Base-by-base conservation (phyloP, 2,329 filamentous ascomycete genomes). In the Knufia fluminis region DNA sequence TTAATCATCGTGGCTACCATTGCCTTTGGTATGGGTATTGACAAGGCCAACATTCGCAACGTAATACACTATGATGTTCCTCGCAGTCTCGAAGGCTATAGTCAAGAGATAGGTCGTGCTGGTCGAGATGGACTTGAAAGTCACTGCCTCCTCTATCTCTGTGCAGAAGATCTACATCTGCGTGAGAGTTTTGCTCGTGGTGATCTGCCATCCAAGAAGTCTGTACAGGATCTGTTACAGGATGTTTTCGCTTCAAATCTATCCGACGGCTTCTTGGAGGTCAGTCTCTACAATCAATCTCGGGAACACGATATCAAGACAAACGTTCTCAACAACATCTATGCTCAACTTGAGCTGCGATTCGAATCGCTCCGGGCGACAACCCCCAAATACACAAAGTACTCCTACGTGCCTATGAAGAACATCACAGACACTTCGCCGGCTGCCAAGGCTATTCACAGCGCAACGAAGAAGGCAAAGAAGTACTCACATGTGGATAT, bases 1-100 rank as follows among this genome's bases (percentile, higher is more conserved):
- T 87, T 91, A 62, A 80, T 96, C 38, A 90, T 96, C 52, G 88
- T 96, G 17, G 90, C 90, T 1, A 96, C 90, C 0, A 96, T 88
- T 1, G 90, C 90, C 0, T 96, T 96, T 60, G 90, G 90, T 2
- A 96, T 96, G 90, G 91, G 91, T 19, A 96, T 96, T 55, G 90
- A 96, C 67, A 96, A 95, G 66, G 81, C 91, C 46, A 84, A 94
- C 59, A 90, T 96, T 7, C 83, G 90, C 2, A 96, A 95, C 59
- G 89, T 96, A 1, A 81, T 91, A 1, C 90, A 96, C 66, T 96
- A 90, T 90, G 85, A 87, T 52, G 76, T 94, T 10, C 86, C 90
- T 9, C 94, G 94, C 62, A 91, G 85, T 2, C 95, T 96, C 62
- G 90, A 96, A 65, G 88, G 89, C 1, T 95, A 91, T 62, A 95